Evolutionary conservation across 805 yeast genomes (phyloP).

Genomic region (Schizosaccharomyces cryophilus): DNA sequence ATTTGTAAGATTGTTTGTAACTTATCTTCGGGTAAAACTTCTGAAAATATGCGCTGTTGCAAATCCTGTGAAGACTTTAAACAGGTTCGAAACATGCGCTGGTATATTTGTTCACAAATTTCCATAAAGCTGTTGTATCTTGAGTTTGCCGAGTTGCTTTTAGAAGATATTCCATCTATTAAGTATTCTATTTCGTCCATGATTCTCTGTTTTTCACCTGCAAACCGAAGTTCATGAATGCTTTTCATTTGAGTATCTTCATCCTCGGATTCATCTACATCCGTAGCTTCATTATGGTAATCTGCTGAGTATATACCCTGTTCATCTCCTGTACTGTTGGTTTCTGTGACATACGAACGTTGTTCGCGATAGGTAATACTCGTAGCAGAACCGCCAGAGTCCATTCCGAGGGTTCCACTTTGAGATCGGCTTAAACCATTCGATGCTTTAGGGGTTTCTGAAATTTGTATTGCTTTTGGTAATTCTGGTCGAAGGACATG

Average conservation of each 20-base stretch:
- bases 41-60: neutral
- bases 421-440: neutral
- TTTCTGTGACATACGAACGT: neutral
- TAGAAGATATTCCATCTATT: slow-evolving; percentile 6
- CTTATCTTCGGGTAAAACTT: neutral
- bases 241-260: slow-evolving; percentile 5
- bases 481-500: neutral
- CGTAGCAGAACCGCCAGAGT: neutral
- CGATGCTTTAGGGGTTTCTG: neutral
- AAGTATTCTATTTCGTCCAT: slow-evolving; percentile 10
- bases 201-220: slow-evolving; percentile 8
- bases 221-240: slow-evolving; percentile 9
- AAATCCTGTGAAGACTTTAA: neutral
- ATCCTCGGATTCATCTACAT: neutral
- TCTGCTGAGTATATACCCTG: neutral
- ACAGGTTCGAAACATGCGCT: neutral
- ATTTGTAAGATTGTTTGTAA: neutral
- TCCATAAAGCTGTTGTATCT: neutral
- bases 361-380: neutral
- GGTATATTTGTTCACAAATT: neutral
- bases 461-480: neutral
- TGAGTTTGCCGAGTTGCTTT: neutral
- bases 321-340: neutral
- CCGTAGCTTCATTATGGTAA: too few species aligned
- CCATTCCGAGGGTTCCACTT: neutral